phyloP scores from a whole-genome alignment of 768 basidiomycete genomes.

The Cystofilobasidium macerans region DNA sequence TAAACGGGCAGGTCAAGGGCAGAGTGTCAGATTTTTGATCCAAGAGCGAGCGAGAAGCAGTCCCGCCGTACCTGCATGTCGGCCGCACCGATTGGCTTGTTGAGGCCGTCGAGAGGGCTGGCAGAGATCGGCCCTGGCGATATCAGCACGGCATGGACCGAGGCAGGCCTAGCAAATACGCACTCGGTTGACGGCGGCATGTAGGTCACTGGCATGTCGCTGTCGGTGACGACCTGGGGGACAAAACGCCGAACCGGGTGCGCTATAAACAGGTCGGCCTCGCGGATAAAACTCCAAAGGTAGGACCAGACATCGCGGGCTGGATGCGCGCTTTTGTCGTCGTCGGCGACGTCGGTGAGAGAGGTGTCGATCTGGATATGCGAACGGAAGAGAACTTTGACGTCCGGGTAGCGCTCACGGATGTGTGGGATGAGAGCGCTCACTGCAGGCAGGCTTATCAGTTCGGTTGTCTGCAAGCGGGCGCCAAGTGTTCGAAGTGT shows the following conservation, averaged over 20 bases:
- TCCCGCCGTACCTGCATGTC: slow-evolving; percentile 29
- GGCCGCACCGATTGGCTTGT: slow-evolving; percentile 58
- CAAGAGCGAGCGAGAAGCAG: too few relatives aligned
- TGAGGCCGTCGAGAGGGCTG: slow-evolving; percentile 71
- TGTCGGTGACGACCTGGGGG: slow-evolving; percentile 64
- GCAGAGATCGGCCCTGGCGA: slow-evolving; percentile 6
- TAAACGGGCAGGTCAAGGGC: too few relatives aligned
- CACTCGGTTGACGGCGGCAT: slow-evolving; percentile 33
- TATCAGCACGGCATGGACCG: not conserved
- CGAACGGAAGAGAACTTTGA: slow-evolving; percentile 90
- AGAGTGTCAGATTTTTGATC: too few relatives aligned
- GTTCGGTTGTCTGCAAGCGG: too few relatives aligned
- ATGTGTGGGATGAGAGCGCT: slow-evolving; percentile 88
- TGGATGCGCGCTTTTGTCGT: slow-evolving; percentile 34
- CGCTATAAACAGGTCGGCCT: slow-evolving; percentile 78
- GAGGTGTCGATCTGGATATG: slow-evolving; percentile 79
- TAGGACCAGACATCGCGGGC: slow-evolving; percentile 57
- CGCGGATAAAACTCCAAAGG: slow-evolving; percentile 81
- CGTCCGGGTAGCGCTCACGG: slow-evolving; percentile 47
- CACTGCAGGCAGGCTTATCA: slow-evolving; percentile 38
- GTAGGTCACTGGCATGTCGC: slow-evolving; percentile 33
- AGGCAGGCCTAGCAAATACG: slow-evolving; percentile 6
- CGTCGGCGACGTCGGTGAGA: slow-evolving; percentile 66
- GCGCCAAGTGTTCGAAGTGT: not conserved
- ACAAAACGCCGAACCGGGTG: slow-evolving; percentile 93